Base-by-base conservation (phyloP, 768 basidiomycete species). In the Leucocoprinus birnbaumii region DNA sequence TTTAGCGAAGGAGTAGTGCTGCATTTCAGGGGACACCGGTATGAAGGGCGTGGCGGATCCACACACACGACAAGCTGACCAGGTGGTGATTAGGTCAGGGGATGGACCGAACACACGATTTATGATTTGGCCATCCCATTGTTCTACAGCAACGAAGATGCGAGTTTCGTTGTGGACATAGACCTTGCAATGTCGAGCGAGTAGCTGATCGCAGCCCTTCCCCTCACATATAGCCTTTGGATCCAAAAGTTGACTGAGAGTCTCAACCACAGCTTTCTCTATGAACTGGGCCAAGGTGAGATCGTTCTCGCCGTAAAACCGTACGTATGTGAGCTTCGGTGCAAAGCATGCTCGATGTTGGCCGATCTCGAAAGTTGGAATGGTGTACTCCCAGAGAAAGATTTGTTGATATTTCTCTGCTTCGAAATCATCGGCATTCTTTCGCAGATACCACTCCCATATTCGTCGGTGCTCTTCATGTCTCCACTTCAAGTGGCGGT, bases 401-500 rank as follows among this genome's bases (percentile, higher is more conserved):
- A 98, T 87, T 63, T 86, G 84, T 65, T 98, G 97, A 63, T 95
- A 97, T 66, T 94, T 91, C 66, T 94, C 92, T 40, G 95, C 90
- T 35, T 90, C 82, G 62, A 98, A 87, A 63, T 91, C 89, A 63
- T 94, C 91, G 11, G 73, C 65, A 65, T 94, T 93, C 70, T 92
- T 90, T 48, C 90, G 83, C 10, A 91, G 73, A 65, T 96, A 96
- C 94, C 94, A 97, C 63, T 94, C 91, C 94, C 95, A 98, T 25
- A 96, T 83, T 41, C 91, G 85, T 35, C 89, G 81, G 59, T 92
- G 89, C 61, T 96, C 93, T 61, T 88, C 87, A 53, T 94, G 90
- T 60, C 87, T 86, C 77, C 85, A 87, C 65, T 88, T 85, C 37
- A 90, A 71, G 35, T 84, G 74, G 45, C 79, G 80, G 38, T 89